These are phyloP conservation scores for Trichosporon sp. DNA, from an alignment of 1,284 basidiomycete species.

Conservation along the genomic window DNA sequence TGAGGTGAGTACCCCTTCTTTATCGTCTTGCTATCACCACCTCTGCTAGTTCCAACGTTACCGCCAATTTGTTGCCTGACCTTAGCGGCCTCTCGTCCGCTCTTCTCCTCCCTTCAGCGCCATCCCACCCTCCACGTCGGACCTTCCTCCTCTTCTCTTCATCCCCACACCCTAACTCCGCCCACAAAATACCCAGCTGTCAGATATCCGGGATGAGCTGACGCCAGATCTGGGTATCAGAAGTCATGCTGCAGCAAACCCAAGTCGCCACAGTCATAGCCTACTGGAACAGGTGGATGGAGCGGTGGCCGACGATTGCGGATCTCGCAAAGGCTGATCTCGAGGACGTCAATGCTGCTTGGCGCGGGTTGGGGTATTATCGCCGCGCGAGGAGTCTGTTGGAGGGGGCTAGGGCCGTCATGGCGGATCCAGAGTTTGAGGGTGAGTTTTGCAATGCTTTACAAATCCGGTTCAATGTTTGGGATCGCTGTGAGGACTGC, in stretches of 20 bases:
- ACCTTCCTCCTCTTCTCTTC: too few species aligned
- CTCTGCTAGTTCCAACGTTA: too few species aligned
- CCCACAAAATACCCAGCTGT: background rate
- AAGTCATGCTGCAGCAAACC: slow-evolving; percentile 97
- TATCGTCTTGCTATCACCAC: too few species aligned
- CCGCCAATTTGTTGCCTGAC: too few species aligned
- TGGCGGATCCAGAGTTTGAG: slow-evolving; percentile 54
- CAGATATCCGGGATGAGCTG: background rate
- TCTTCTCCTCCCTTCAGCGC: background rate
- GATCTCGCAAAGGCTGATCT: slow-evolving; percentile 70
- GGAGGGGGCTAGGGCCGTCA: slow-evolving; percentile 68
- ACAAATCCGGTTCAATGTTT: too few species aligned
- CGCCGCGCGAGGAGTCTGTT: slow-evolving; percentile 75
- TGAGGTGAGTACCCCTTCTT: slow-evolving; percentile 36
- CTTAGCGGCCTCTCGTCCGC: background rate
- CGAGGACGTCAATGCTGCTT: slow-evolving; percentile 76
- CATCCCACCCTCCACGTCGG: too few species aligned
- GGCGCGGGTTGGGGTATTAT: slow-evolving; percentile 86
- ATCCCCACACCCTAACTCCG: background rate
- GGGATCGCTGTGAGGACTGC: too few species aligned
- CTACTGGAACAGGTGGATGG: slow-evolving; percentile 81
- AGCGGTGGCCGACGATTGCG: slow-evolving; percentile 72
- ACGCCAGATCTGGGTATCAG: slow-evolving; percentile 54
- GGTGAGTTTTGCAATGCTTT: too few species aligned
- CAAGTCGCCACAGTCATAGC: slow-evolving; percentile 78